A percentile compares a stretch with the other conserved stretches of the same genome.
phyloP scores from a whole-genome alignment of 2,329 filamentous ascomycete genomes.

The Ophiostoma perfectum region DNA sequence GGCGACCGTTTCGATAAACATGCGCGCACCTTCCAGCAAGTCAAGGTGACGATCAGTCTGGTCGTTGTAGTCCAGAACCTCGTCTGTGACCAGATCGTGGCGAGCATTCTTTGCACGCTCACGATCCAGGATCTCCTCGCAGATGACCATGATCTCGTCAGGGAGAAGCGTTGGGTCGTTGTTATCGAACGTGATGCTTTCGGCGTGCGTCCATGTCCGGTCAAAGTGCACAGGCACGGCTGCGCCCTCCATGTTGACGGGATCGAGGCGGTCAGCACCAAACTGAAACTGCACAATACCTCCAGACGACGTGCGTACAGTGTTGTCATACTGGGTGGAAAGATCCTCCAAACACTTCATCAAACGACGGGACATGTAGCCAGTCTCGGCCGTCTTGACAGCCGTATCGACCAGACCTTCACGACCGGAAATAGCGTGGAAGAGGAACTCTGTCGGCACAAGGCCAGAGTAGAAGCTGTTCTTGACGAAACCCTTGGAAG shows the following conservation, averaged over 20 bases:
- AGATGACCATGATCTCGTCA: constrained; percentile 64
- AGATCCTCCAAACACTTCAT: constrained; percentile 98
- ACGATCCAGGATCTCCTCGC: constrained; percentile 59
- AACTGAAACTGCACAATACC: constrained; percentile 96
- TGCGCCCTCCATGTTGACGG: constrained; percentile 94
- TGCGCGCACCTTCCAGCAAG: constrained; percentile 74
- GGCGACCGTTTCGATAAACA: constrained; percentile 74
- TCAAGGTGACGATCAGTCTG: constrained; percentile 63
- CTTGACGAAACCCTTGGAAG: constrained; percentile 90
- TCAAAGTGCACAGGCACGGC: constrained; percentile 89
- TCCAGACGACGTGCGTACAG: constrained; percentile 83
- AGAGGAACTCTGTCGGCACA: constrained; percentile 86
- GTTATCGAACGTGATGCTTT: constrained; percentile 74
- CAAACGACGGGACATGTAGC: constrained; percentile 95
- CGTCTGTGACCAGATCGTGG: constrained; percentile 56
- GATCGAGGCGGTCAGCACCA: constrained; percentile 90
- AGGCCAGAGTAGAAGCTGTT: constrained; percentile 97
- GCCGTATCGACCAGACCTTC: constrained; percentile 98
- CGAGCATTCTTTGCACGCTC: constrained; percentile 61
- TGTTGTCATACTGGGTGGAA: constrained; percentile 88
- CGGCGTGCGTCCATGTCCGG: constrained; percentile 78
- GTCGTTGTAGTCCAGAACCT: constrained; percentile 64
- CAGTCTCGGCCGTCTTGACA: constrained; percentile 97
- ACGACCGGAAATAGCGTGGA: constrained; percentile 97
- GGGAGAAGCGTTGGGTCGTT: constrained; percentile 67